A percentile compares a stretch with the other conserved stretches of the same genome.
Conservation (phyloP, 2,329 filamentous ascomycete genomes). For the Cladosporium cucumerinum region DNA sequence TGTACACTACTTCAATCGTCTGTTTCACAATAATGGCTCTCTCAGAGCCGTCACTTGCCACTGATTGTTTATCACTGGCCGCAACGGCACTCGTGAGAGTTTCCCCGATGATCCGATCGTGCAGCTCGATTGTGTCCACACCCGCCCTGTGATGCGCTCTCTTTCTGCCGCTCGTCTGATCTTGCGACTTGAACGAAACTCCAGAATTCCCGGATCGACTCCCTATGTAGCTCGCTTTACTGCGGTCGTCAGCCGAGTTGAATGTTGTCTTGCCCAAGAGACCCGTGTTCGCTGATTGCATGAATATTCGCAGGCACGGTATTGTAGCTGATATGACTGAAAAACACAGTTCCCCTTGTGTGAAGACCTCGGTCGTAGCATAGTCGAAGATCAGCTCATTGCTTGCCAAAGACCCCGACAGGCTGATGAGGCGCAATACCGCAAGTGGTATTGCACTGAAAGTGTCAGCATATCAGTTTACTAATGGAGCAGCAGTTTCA, state of each 20-base stretch:
- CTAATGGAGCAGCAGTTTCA: not conserved
- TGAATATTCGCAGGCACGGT: conserved; percentile 15
- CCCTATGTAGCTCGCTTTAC: not conserved
- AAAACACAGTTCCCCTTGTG: conserved; percentile 12
- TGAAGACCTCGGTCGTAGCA: conserved; percentile 5
- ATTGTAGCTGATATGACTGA: conserved; percentile 15
- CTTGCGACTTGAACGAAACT: not conserved
- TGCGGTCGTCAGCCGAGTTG: not conserved
- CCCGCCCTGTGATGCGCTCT: not conserved
- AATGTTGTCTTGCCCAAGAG: not conserved
- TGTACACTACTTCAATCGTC: not conserved
- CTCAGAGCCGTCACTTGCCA: conserved; percentile 5
- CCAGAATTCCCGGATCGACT: not conserved
- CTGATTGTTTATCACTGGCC: not conserved
- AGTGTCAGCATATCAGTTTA: not conserved
- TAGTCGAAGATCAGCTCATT: conserved; percentile 1
- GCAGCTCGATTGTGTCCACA: not conserved
- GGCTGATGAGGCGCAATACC: not conserved
- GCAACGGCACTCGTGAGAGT: not conserved
- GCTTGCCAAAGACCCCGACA: not conserved
- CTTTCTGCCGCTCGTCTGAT: not conserved
- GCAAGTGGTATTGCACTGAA: not conserved
- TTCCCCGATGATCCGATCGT: not conserved
- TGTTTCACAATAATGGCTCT: conserved; percentile 10
- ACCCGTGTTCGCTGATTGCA: not conserved